phyloP scores from a whole-genome alignment of 805 yeast genomes.

The Schwanniomyces sp. region DNA sequence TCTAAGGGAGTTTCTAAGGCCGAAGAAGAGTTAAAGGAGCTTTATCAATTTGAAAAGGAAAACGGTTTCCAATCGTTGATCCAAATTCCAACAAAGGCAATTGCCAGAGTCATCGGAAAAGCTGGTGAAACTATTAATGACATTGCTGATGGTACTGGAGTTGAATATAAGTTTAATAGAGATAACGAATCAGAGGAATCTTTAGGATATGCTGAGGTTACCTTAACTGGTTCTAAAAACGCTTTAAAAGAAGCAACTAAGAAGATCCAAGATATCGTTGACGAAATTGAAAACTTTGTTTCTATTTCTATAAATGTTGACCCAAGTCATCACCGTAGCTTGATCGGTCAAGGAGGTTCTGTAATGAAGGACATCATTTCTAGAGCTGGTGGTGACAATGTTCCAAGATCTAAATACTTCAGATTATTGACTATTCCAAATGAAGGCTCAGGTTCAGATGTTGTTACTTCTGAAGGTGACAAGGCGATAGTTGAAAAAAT shows the following conservation, averaged over 20 bases:
- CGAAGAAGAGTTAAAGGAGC: conserved; percentile 77
- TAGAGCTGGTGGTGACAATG: conserved; percentile 67
- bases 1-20: conserved; percentile 86
- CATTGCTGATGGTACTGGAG: conserved; percentile 68
- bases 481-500: conserved; percentile 69
- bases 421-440: conserved; percentile 70
- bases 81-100: conserved; percentile 67
- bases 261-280: conserved; percentile 61
- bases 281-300: conserved; percentile 61
- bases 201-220: conserved; percentile 58
- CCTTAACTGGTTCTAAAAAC: conserved; percentile 73
- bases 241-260: conserved; percentile 72
- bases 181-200: conserved; percentile 44
- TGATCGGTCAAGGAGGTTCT: conserved; percentile 80
- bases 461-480: conserved; percentile 72
- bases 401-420: conserved; percentile 45
- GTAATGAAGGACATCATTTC: conserved; percentile 69
- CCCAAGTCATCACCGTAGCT: conserved; percentile 68
- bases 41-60: conserved; percentile 82
- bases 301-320: conserved; percentile 63
- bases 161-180: conserved; percentile 50
- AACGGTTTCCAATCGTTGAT: conserved; percentile 71
- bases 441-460: conserved; percentile 56
- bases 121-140: conserved; percentile 81
- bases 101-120: conserved; percentile 87